Percentiles rank a stretch among this genome's conserved stretches.
Evolutionary conservation across 768 basidiomycete species (phyloP).

Genomic region (Macrocybe gigantea): DNA sequence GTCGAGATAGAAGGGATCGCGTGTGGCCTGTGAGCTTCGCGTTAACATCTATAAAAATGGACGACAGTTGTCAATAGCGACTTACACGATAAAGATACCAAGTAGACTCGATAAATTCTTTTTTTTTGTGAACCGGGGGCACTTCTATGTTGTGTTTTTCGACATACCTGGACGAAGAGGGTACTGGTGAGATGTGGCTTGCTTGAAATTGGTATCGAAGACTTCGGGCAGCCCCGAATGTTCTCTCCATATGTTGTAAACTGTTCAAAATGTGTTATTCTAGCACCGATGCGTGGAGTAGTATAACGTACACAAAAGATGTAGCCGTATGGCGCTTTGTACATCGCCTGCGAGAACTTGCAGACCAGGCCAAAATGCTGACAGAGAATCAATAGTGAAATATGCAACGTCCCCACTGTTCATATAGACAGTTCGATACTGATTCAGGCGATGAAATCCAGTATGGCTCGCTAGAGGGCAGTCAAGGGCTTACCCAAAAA

Average conservation of each 20-base stretch:
- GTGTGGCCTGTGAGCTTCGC: conserved; percentile 64
- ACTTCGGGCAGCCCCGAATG: conserved; percentile 90
- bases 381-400: conserved; percentile 85
- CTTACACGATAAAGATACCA: conserved; percentile 89
- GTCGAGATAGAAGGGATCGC: conserved; percentile 87
- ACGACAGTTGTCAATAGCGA: not conserved
- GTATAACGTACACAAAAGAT: conserved; percentile 67
- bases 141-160: not conserved
- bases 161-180: conserved; percentile 67
- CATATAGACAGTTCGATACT: conserved; percentile 89
- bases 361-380: conserved; percentile 96
- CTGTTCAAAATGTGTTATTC: conserved; percentile 26
- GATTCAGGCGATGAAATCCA: not conserved
- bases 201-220: conserved; percentile 73
- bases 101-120: conserved; percentile 91
- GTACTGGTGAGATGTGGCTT: conserved; percentile 72
- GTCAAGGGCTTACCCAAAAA: conserved; percentile 60
- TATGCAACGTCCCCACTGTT: conserved; percentile 68
- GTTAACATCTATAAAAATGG: not conserved
- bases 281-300: not conserved
- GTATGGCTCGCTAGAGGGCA: not conserved
- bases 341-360: conserved; percentile 86
- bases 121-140: not conserved
- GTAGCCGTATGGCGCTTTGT: conserved; percentile 87
- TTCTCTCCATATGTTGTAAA: conserved; percentile 90